phyloP scores from a whole-genome alignment of 495 filamentous ascomycete genomes.

The Penicillium ucsense region DNA sequence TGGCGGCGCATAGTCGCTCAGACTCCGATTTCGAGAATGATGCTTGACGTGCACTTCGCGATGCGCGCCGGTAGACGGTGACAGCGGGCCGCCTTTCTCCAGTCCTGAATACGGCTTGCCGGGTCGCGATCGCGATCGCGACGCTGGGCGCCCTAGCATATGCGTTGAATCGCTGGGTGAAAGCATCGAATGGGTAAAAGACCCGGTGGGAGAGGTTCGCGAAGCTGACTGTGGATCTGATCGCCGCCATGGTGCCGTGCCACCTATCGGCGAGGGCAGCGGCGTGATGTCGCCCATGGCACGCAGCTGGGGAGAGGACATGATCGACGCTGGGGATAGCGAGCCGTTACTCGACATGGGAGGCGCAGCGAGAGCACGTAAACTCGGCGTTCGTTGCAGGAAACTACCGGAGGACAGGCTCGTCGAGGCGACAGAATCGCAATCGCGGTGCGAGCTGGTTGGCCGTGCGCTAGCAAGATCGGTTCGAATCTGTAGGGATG shows the following conservation, averaged over 20 bases:
- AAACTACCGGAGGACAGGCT: slow-evolving; percentile 37
- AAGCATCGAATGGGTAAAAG: slow-evolving; percentile 28
- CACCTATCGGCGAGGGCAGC: slow-evolving; percentile 76
- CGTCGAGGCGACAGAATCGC: slow-evolving; percentile 25
- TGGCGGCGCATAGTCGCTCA: slow-evolving; percentile 80
- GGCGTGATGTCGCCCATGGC: slow-evolving; percentile 89
- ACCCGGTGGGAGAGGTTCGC: slow-evolving; percentile 30
- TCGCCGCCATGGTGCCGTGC: slow-evolving; percentile 58
- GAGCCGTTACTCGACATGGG: slow-evolving; percentile 40
- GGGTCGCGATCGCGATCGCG: slow-evolving; percentile 15
- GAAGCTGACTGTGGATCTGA: slow-evolving; percentile 36
- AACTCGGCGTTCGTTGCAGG: slow-evolving; percentile 40
- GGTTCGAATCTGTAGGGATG: slow-evolving; percentile 35
- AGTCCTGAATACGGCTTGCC: slow-evolving; percentile 26
- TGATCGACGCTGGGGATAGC: slow-evolving; percentile 47
- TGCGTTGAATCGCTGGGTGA: slow-evolving; percentile 32
- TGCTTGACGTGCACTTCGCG: slow-evolving; percentile 29
- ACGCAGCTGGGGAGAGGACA: slow-evolving; percentile 63
- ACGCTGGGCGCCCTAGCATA: slow-evolving; percentile 21
- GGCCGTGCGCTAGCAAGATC: slow-evolving; percentile 22
- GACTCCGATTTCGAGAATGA: slow-evolving; percentile 62
- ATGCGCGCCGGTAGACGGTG: slow-evolving; percentile 17
- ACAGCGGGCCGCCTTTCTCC: slow-evolving; percentile 29
- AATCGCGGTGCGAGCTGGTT: slow-evolving; percentile 21
- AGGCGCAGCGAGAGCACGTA: slow-evolving; percentile 35